Evolutionary conservation across 2,329 filamentous ascomycete genomes (phyloP), one percentile per base, ranked within the genome.

Genomic region (Fusarium poae): DNA sequence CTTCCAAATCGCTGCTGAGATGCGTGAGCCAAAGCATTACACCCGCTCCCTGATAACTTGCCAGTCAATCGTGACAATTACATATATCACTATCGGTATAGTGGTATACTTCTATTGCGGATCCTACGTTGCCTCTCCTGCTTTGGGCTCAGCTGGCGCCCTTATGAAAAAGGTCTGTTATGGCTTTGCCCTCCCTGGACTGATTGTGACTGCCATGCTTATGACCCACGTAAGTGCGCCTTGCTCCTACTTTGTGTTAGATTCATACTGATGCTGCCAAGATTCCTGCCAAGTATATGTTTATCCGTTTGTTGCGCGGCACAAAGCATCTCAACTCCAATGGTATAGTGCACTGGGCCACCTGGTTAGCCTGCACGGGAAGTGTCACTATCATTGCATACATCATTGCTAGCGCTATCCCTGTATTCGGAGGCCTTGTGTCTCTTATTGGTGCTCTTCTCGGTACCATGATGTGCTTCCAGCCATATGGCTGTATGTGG

Each of bases 91-190:
- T 2, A 74, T 81, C 3, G 74, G 74, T 13, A 68, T 77, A 2
- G 80, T 83, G 0, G 78, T 84, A 4, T 84, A 84, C 73, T 80
- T 79, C 51, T 84, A 76, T 64, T 83, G 81, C 62, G 82, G 83
- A 0, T 80, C 79, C 0, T 83, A 79, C 56, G 81, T 85, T 5
- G 79, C 82, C 0, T 83, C 81, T 0, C 83, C 82, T 0, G 81
- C 82, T 3, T 77, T 85, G 2, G 83, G 82, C 1, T 82, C 80
- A 21, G 82, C 81, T 1, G 82, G 82, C 1, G 9, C 48, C 0
- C 55, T 72, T 1, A 75, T 82, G 56, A 84, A 84, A 74, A 83
- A 80, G 61, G 73, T 83, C 12, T 76, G 75, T 50, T 84, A 84
- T 50, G 82, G 81, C 3, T 54, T 78, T 8, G 74, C 75, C 15